Evolutionary conservation across 2,329 filamentous ascomycete species (phyloP).

Genomic region (Pezicula radicicola): DNA sequence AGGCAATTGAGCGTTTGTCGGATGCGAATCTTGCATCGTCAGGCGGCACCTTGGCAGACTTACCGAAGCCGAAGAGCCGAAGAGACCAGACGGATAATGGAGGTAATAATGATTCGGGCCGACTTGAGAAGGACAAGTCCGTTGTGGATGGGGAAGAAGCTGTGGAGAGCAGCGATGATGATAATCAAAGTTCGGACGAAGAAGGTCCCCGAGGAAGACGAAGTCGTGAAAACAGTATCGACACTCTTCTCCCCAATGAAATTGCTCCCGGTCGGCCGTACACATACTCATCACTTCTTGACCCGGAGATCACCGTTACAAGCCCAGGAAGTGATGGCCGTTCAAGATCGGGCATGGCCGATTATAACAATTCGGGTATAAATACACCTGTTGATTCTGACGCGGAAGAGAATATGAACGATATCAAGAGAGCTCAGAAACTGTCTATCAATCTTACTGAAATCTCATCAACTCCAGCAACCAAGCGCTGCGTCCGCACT

Average conservation of each 20-base stretch:
- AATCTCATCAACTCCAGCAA: slow-evolving; percentile 71
- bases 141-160: slow-evolving; percentile 22
- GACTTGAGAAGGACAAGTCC: slow-evolving; percentile 27
- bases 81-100: slow-evolving; percentile 20
- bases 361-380: slow-evolving; percentile 49
- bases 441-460: slow-evolving; percentile 78
- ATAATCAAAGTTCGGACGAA: slow-evolving; percentile 57
- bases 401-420: slow-evolving; percentile 77
- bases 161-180: slow-evolving; percentile 29
- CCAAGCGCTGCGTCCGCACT: slow-evolving; percentile 81
- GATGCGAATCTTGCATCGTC: slow-evolving; percentile 67
- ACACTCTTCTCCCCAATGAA: slow-evolving; percentile 12
- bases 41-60: slow-evolving; percentile 57
- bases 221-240: slow-evolving; percentile 33
- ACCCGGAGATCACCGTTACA: slow-evolving; percentile 65
- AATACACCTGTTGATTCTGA: slow-evolving; percentile 72
- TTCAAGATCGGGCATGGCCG: slow-evolving; percentile 60
- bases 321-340: slow-evolving; percentile 57
- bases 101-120: slow-evolving; percentile 9
- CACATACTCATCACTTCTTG: slow-evolving; percentile 33
- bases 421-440: slow-evolving; percentile 85
- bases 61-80: slow-evolving; percentile 13
- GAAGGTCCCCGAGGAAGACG: slow-evolving; percentile 60
- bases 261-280: slow-evolving; percentile 20
- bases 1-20: slow-evolving; percentile 67